Evolutionary conservation across 2,329 filamentous ascomycete species (phyloP).

Genomic region (Ceratocystis cubensis): DNA sequence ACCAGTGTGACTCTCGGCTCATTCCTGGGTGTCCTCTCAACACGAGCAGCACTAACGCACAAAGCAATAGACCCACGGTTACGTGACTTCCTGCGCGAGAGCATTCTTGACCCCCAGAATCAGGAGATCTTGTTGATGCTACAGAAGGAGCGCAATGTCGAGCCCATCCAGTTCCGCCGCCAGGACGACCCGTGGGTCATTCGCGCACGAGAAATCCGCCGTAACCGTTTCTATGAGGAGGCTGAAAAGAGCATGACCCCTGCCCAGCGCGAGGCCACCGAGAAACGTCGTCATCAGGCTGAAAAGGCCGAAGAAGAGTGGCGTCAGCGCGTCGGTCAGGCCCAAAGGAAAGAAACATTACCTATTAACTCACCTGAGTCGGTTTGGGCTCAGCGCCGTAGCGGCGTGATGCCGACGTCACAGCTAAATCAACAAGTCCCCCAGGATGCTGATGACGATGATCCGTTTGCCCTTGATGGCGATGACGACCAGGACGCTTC

Average conservation of each 20-base stretch:
- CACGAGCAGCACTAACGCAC: constrained; percentile 24
- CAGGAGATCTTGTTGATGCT: constrained; percentile 19
- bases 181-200: constrained; percentile 20
- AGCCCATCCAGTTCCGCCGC: constrained; percentile 19
- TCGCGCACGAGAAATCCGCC: constrained; percentile 19
- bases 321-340: constrained; percentile 9
- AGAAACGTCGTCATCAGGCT: constrained; percentile 10
- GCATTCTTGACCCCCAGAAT: constrained; percentile 21
- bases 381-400: constrained; percentile 17
- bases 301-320: constrained; percentile 18
- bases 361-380: constrained; percentile 17
- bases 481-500: constrained; percentile 19
- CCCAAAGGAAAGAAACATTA: background rate
- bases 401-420: background rate
- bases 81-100: constrained; percentile 23
- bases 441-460: constrained; percentile 10
- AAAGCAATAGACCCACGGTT: constrained; percentile 27
- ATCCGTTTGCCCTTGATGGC: constrained; percentile 18
- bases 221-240: constrained; percentile 20
- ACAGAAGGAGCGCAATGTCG: constrained; percentile 20
- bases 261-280: constrained; percentile 15
- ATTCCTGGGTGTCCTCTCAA: constrained; percentile 27
- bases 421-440: too few relatives aligned
- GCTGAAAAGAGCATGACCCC: constrained; percentile 17
- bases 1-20: constrained; percentile 25